Percentiles rank a stretch among this genome's conserved stretches.
Evolutionary conservation across 495 filamentous ascomycete genomes (phyloP).

Genomic region (Echria macrotheca): DNA sequence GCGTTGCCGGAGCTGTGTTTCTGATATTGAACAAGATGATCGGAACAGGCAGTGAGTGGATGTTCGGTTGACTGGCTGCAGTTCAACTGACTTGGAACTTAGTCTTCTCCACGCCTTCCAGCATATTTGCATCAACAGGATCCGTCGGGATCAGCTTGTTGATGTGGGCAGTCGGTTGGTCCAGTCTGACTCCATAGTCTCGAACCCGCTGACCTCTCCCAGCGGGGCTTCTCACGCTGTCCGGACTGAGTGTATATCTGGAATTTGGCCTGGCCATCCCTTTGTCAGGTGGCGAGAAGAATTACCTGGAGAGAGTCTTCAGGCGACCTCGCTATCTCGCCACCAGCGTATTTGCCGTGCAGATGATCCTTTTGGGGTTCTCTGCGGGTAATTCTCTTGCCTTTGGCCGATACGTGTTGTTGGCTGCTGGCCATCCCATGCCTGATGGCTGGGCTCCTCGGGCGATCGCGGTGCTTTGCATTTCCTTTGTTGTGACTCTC

Average conservation of each 20-base stretch:
- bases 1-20: conserved; percentile 47
- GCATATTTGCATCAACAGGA: conserved; percentile 38
- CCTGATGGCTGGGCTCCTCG: conserved; percentile 56
- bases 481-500: conserved; percentile 51
- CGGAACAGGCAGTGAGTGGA: conserved; percentile 49
- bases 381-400: conserved; percentile 59
- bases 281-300: conserved; percentile 49
- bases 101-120: conserved; percentile 39
- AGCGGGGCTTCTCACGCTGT: conserved; percentile 18
- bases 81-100: neutral
- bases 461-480: conserved; percentile 50
- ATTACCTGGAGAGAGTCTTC: conserved; percentile 61
- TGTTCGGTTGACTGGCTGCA: conserved; percentile 31
- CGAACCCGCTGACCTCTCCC: neutral
- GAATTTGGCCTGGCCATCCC: conserved; percentile 50
- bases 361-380: conserved; percentile 50
- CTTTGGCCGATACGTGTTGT: conserved; percentile 62
- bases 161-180: conserved; percentile 35
- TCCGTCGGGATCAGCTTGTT: conserved; percentile 36
- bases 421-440: conserved; percentile 49
- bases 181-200: neutral
- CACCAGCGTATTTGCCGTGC: conserved; percentile 54
- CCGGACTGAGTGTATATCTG: conserved; percentile 25
- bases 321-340: conserved; percentile 55
- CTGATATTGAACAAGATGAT: conserved; percentile 57